Percentiles rank a stretch among this genome's conserved stretches.
These are phyloP conservation scores for Phytophthora hybrid DNA, from an alignment of 352 stramenopile species.

Conservation along the genomic window DNA sequence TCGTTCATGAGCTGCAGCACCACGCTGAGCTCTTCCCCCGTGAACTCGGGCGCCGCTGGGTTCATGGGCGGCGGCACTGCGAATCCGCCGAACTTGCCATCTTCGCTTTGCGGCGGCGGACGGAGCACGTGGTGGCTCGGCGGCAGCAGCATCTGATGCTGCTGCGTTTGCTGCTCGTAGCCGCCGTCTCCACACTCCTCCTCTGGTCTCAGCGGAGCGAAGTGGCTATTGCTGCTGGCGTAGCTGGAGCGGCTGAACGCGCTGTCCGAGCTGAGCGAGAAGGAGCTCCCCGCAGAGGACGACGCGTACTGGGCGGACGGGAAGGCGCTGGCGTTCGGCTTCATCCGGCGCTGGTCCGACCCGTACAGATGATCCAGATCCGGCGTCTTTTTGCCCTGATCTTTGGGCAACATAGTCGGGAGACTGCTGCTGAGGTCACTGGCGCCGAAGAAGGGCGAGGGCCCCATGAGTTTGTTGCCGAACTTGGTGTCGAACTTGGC, in stretches of 20 bases:
- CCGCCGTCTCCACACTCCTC: constrained; percentile 33
- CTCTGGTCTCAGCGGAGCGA: constrained; percentile 36
- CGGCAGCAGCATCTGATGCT: constrained; percentile 40
- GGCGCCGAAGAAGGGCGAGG: constrained; percentile 42
- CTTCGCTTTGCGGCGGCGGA: constrained; percentile 57
- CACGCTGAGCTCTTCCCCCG: constrained; percentile 78
- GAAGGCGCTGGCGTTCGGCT: constrained; percentile 28
- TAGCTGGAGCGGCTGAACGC: constrained; percentile 30
- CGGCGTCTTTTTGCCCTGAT: constrained; percentile 40
- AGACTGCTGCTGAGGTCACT: constrained; percentile 40
- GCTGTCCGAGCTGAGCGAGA: constrained; percentile 27
- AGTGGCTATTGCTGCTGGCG: constrained; percentile 39
- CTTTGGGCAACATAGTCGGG: constrained; percentile 50
- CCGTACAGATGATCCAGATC: constrained; percentile 51
- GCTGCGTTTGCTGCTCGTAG: constrained; percentile 38
- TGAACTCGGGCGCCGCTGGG: constrained; percentile 73
- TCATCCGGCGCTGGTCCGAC: constrained; percentile 38
- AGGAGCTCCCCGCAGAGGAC: background rate
- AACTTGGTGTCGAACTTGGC: background rate
- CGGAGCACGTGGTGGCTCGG: constrained; percentile 62
- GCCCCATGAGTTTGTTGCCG: constrained; percentile 50
- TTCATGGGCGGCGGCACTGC: constrained; percentile 71
- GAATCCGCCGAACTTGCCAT: constrained; percentile 58
- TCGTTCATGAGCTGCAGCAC: constrained; percentile 88
- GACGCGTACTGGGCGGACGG: constrained; percentile 33